Evolutionary conservation across 352 stramenopile species (phyloP), one percentile per base, ranked within the genome.

Genomic region (Phytophthora fragariaefolia): DNA sequence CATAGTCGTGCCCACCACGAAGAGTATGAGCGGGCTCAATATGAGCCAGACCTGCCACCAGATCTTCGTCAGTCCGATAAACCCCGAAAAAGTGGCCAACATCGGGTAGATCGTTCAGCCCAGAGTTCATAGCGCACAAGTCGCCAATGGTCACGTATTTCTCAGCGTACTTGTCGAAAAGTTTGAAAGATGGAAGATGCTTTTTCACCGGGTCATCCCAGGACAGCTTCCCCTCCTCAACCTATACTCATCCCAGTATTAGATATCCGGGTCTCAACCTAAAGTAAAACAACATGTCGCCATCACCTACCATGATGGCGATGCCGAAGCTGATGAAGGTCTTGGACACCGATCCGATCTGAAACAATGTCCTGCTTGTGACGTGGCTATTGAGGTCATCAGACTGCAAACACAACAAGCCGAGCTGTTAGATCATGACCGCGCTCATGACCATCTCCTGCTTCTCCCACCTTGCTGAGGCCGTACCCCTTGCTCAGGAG

Each of bases 291-390:
- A 40, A n/a, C 30, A 46, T 43, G 12, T 57, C 13, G 23, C 22
- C 8, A 12, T 7, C 7, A 6, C 53, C 27, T 38, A 85, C 77
- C 27, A 86, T 36, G 28, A 77, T 82, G 18, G 71, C 74, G 32
- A 83, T 60, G 2, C 70, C 76, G 4, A 83, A 64, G 15, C 74
- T 73, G 26, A 91, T 72, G 42, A 91, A 87, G 15, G 80, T 90
- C 69, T 91, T 91, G 6, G 73, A 78, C 18, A 91, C 73, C 1
- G 83, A 91, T 6, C 83, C 83, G 48, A 91, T 87, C 68, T 91
- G 77, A 58, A 91, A 91, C 54, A 88, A 58, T n/a, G 77, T 78
- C 12, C 76, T 67, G 26, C 55, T 66, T 1, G 78, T 77, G 26
- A 90, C 80, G 0, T 50, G 24, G 34, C 60, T 85, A 10, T 26